A percentile compares a stretch with the other conserved stretches of the same genome.
These are phyloP conservation scores for Penicillium alfredii DNA, from an alignment of 495 filamentous ascomycete species.

Conservation along the genomic window DNA sequence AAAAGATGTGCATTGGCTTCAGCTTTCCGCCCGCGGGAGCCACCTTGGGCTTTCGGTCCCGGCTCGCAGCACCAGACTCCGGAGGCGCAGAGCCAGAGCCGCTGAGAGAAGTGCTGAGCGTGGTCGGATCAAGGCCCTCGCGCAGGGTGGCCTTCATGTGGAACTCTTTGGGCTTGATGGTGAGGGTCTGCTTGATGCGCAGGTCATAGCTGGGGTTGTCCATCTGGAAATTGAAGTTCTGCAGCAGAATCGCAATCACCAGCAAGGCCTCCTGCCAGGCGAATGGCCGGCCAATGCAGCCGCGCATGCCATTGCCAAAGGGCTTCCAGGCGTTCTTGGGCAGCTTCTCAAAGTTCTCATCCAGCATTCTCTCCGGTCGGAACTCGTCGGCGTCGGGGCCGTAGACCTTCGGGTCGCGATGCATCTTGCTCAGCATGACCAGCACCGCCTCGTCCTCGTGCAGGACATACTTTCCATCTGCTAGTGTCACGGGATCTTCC, in stretches of 20 bases:
- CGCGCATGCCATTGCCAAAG: constrained; percentile 58
- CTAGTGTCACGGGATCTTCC: constrained; percentile 47
- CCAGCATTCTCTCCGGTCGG: constrained; percentile 60
- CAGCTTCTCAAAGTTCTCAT: constrained; percentile 52
- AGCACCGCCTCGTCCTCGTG: constrained; percentile 49
- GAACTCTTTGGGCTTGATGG: constrained; percentile 71
- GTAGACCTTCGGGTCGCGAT: constrained; percentile 62
- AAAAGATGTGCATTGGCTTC: constrained; percentile 58
- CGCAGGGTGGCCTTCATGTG: constrained; percentile 60
- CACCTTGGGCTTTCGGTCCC: constrained; percentile 18
- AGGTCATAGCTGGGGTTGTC: constrained; percentile 51
- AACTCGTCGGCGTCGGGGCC: constrained; percentile 58
- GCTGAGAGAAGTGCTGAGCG: constrained; percentile 48
- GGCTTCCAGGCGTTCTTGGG: constrained; percentile 57
- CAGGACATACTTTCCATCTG: constrained; percentile 56
- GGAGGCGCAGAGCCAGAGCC: constrained; percentile 12
- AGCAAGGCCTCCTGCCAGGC: constrained; percentile 59
- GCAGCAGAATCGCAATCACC: constrained; percentile 50
- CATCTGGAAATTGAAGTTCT: constrained; percentile 55
- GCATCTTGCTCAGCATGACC: constrained; percentile 52
- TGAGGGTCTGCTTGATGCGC: constrained; percentile 63
- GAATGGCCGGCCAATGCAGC: constrained; percentile 63
- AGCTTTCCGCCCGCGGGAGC: constrained; percentile 14
- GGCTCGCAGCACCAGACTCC: constrained; percentile 12
- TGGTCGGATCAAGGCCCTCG: constrained; percentile 50